These are phyloP conservation scores for Rhododendron griersonianum DNA, from an alignment of 148 eudicot species.

Conservation along the genomic window DNA sequence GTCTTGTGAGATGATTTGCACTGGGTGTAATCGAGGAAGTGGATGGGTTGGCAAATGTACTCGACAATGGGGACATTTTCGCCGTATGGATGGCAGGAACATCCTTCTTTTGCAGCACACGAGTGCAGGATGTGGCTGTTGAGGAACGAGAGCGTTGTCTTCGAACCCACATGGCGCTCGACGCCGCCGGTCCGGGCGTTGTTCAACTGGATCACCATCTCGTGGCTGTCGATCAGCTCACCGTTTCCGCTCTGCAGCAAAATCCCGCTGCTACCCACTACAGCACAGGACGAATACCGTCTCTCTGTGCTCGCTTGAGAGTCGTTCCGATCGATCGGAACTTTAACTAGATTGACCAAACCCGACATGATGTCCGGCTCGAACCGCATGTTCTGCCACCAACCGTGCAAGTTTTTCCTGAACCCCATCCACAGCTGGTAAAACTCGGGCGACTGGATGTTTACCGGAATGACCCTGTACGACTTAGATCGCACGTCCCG, in stretches of 20 bases:
- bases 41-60: conserved; percentile 81
- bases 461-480: conserved; percentile 31
- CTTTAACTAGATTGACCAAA: conserved; percentile 33
- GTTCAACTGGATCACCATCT: conserved; percentile 72
- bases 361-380: conserved; percentile 42
- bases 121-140: conserved; percentile 77
- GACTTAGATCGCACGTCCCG: conserved; percentile 26
- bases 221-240: conserved; percentile 57
- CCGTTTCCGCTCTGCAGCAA: conserved; percentile 53
- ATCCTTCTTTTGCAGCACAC: conserved; percentile 54
- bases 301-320: conserved; percentile 3
- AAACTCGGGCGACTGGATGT: conserved; percentile 40
- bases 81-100: conserved; percentile 86
- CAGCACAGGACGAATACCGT: conserved; percentile 64
- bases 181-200: conserved; percentile 51
- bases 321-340: conserved; percentile 1
- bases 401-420: conserved; percentile 40
- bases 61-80: conserved; percentile 49
- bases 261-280: conserved; percentile 89
- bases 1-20: conserved; percentile 69
- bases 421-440: conserved; percentile 32
- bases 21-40: conserved; percentile 63
- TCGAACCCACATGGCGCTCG: conserved; percentile 52
- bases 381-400: conserved; percentile 50
- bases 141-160: conserved; percentile 67